Evolutionary conservation across 2,329 filamentous ascomycete genomes (phyloP).

Genomic region (Apiospora hydei): DNA sequence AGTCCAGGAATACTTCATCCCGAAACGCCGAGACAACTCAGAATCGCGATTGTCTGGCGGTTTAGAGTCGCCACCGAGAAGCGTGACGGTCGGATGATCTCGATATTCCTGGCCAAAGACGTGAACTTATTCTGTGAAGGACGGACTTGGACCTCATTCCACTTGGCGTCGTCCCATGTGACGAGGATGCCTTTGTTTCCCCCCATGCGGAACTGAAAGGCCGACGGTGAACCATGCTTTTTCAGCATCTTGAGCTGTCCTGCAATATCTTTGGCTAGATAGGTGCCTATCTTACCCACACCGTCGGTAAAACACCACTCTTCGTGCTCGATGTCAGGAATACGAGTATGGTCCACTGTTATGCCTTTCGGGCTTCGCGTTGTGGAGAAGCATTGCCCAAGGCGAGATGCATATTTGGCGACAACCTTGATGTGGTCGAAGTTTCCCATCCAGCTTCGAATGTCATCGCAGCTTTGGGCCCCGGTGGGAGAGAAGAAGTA

Average conservation of each 20-base stretch:
- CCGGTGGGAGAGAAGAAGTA: slow-evolving; percentile 87
- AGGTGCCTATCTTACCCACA: slow-evolving; percentile 87
- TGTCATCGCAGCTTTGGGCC: slow-evolving; percentile 73
- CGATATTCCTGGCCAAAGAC: slow-evolving; percentile 73
- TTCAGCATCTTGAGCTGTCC: slow-evolving; percentile 70
- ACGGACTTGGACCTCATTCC: slow-evolving; percentile 77
- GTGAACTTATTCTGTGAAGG: slow-evolving; percentile 89
- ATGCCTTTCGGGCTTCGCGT: slow-evolving; percentile 77
- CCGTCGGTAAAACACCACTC: slow-evolving; percentile 86
- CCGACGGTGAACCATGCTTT: slow-evolving; percentile 70
- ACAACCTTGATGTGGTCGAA: slow-evolving; percentile 82
- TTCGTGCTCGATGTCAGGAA: slow-evolving; percentile 75
- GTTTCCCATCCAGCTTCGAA: slow-evolving; percentile 85
- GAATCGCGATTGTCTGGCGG: slow-evolving; percentile 86
- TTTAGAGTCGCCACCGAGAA: slow-evolving; percentile 84
- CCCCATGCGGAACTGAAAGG: slow-evolving; percentile 90
- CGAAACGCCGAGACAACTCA: slow-evolving; percentile 78
- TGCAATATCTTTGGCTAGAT: slow-evolving; percentile 77
- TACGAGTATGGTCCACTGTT: slow-evolving; percentile 61
- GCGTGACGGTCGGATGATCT: slow-evolving; percentile 83
- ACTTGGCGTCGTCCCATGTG: slow-evolving; percentile 72
- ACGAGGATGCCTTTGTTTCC: slow-evolving; percentile 91
- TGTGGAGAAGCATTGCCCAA: slow-evolving; percentile 96
- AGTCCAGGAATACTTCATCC: slow-evolving; percentile 70
- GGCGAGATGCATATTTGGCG: slow-evolving; percentile 87